These are phyloP conservation scores for Prunella vulgaris DNA, from an alignment of 257 asterid genomes.

Conservation along the genomic window DNA sequence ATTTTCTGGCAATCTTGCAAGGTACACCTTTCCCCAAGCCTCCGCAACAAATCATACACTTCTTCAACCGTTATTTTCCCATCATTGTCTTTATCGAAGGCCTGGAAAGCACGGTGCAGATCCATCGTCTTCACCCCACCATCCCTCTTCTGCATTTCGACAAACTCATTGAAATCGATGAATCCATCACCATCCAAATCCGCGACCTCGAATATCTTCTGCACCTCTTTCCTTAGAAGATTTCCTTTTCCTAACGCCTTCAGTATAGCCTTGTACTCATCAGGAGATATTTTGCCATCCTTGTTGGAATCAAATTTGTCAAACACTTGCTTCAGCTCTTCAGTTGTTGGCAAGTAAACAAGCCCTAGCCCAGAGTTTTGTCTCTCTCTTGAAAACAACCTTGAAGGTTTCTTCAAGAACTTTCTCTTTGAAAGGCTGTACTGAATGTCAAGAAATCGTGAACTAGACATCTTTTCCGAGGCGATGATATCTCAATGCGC, in stretches of 20 bases:
- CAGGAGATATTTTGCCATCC: slow-evolving; percentile 81
- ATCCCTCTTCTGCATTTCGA: slow-evolving; percentile 69
- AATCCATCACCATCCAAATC: slow-evolving; percentile 79
- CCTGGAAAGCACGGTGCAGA: slow-evolving; percentile 60
- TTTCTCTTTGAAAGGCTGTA: slow-evolving; percentile 60
- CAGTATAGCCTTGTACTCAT: slow-evolving; percentile 66
- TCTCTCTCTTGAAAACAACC: slow-evolving; percentile 44
- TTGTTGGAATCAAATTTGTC: slow-evolving; percentile 62
- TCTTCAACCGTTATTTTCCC: slow-evolving; percentile 74
- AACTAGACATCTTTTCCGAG: slow-evolving; percentile 35
- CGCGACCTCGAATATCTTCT: slow-evolving; percentile 72
- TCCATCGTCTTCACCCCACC: slow-evolving; percentile 64
- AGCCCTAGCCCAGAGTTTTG: slow-evolving; percentile 45
- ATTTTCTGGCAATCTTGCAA: slow-evolving; percentile 65
- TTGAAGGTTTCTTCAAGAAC: slow-evolving; percentile 60
- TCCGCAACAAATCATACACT: slow-evolving; percentile 49
- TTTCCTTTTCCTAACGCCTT: slow-evolving; percentile 54
- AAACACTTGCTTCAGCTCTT: slow-evolving; percentile 67
- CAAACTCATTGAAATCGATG: slow-evolving; percentile 79
- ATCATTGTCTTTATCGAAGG: slow-evolving; percentile 68
- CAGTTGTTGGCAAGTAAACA: slow-evolving; percentile 40
- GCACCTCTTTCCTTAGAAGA: slow-evolving; percentile 50
- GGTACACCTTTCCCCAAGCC: slow-evolving; percentile 65
- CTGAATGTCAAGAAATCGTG: slow-evolving; percentile 62
- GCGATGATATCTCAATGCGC: background rate